phyloP scores from a whole-genome alignment of 768 basidiomycete species.

The Kwoniella dejecticola region DNA sequence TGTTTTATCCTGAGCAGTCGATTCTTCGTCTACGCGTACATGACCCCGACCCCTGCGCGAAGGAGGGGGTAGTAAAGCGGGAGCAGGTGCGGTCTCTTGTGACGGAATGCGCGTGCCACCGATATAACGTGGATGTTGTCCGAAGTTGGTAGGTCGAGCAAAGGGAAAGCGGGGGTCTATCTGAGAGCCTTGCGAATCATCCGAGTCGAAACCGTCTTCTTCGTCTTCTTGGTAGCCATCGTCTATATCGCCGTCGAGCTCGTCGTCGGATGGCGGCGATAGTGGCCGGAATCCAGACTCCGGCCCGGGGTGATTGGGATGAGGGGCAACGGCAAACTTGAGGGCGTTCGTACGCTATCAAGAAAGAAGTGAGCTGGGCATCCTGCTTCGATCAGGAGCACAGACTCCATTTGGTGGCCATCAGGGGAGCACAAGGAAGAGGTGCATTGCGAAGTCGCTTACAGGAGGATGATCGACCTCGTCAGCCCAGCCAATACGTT shows the following conservation, averaged over 20 bases:
- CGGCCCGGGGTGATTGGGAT: constrained; percentile 7
- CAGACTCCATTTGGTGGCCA: not conserved
- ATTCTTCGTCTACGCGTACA: constrained; percentile 31
- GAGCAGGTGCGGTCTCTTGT: constrained; percentile 29
- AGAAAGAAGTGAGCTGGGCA: too few species aligned
- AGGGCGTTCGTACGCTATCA: constrained; percentile 14
- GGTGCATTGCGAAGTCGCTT: not conserved
- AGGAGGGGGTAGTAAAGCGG: constrained; percentile 37
- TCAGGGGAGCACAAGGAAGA: not conserved
- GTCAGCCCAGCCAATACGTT: constrained; percentile 34
- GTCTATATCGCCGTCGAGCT: constrained; percentile 32
- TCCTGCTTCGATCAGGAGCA: too few species aligned
- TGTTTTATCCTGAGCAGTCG: constrained; percentile 22
- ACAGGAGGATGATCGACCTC: constrained; percentile 21
- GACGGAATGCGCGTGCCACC: constrained; percentile 8
- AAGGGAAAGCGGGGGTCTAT: constrained; percentile 31
- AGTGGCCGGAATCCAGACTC: not conserved
- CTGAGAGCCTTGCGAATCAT: constrained; percentile 20
- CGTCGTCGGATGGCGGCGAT: not conserved
- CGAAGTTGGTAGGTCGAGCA: constrained; percentile 42
- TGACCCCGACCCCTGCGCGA: constrained; percentile 36
- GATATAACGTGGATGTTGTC: constrained; percentile 17
- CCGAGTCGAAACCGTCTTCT: constrained; percentile 35
- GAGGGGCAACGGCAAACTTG: constrained; percentile 30
- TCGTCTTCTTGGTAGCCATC: constrained; percentile 43